Evolutionary conservation across 805 yeast genomes (phyloP).

Genomic region (Metschnikowia vanudenii): DNA sequence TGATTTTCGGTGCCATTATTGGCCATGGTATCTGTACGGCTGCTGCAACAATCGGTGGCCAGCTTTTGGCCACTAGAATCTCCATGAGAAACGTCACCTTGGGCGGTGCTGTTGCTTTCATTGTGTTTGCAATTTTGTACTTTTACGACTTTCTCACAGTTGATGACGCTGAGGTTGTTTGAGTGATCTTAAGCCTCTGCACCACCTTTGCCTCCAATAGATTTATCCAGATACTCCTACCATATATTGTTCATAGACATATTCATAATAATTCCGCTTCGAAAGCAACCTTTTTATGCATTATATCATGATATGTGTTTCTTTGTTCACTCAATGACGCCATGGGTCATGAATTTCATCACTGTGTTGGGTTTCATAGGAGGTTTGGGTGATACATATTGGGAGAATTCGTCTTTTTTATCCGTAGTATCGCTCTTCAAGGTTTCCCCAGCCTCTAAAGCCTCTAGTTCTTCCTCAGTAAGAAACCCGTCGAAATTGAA

Average conservation of each 20-base stretch:
- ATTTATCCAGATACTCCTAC: background rate
- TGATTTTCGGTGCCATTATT: slow-evolving; percentile 80
- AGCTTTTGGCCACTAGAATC: slow-evolving; percentile 81
- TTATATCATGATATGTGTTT: background rate
- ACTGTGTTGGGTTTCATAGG: slow-evolving; percentile 35
- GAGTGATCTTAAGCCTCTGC: background rate
- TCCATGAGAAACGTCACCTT: slow-evolving; percentile 90
- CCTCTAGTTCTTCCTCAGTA: slow-evolving; percentile 47
- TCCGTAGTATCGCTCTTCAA: slow-evolving; percentile 20
- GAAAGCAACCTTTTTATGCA: background rate
- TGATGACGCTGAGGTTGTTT: slow-evolving; percentile 22
- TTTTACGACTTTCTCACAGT: slow-evolving; percentile 57
- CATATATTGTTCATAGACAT: background rate
- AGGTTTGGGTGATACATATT: slow-evolving; percentile 7
- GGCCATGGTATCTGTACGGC: slow-evolving; percentile 90
- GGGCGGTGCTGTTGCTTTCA: slow-evolving; percentile 86
- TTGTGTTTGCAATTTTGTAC: slow-evolving; percentile 77
- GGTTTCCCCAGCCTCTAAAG: slow-evolving; percentile 26
- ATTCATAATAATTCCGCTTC: background rate
- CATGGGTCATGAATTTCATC: slow-evolving; percentile 41
- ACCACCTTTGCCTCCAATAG: background rate
- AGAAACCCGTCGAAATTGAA: slow-evolving; percentile 63
- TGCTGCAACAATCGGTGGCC: slow-evolving; percentile 93
- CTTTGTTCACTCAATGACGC: slow-evolving; percentile 18
- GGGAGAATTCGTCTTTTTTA: slow-evolving; percentile 16